Conservation (phyloP, 2,329 filamentous ascomycete genomes). For the Cordyceps javanica region DNA sequence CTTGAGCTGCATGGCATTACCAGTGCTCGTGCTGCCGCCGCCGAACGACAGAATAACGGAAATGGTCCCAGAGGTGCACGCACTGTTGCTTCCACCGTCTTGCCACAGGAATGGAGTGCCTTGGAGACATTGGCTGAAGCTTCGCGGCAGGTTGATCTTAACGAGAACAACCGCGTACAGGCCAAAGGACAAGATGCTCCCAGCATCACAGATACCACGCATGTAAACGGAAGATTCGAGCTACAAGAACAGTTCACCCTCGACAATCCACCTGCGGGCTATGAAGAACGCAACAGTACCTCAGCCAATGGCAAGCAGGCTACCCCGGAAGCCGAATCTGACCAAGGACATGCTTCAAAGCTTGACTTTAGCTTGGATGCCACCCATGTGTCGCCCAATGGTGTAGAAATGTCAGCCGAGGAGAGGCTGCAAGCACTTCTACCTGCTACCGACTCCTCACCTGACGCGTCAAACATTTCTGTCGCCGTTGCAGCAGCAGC, state of each 20-base stretch:
- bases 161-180: constrained; percentile 49
- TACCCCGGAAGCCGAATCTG: constrained; percentile 6
- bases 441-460: constrained; percentile 29
- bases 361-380: constrained; percentile 10
- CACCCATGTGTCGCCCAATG: constrained; percentile 21
- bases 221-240: constrained; percentile 38
- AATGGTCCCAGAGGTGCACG: constrained; percentile 25
- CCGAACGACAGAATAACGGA: constrained; percentile 24
- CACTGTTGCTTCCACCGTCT: constrained; percentile 23
- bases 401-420: constrained; percentile 36
- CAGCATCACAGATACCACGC: constrained; percentile 19
- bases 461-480: constrained; percentile 44
- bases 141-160: constrained; percentile 69
- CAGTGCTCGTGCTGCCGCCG: constrained; percentile 35
- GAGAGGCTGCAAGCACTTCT: constrained; percentile 45
- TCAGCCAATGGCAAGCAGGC: neutral
- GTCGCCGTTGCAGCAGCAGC: constrained; percentile 52
- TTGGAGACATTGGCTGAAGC: constrained; percentile 85
- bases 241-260: constrained; percentile 54
- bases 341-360: constrained; percentile 14
- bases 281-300: constrained; percentile 31
- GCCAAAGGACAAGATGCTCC: constrained; percentile 31
- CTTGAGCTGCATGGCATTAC: constrained; percentile 66
- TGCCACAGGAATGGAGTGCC: constrained; percentile 65
- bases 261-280: constrained; percentile 48